Evolutionary conservation across 164 flowering plant genomes (phyloP).

Genomic region (Kingdonia uniflora): DNA sequence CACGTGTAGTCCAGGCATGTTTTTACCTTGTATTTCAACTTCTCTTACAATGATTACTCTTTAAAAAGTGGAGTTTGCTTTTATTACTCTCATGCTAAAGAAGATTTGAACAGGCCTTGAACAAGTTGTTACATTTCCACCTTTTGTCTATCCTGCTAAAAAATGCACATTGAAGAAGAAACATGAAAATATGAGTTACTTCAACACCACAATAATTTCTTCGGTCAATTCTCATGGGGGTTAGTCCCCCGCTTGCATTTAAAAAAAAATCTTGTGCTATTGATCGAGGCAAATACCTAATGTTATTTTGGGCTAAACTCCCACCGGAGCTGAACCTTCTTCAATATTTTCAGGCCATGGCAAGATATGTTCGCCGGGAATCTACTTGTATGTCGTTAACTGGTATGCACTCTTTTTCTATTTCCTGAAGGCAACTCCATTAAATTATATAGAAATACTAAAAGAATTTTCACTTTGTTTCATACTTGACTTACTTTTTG

Average conservation of each 20-base stretch:
- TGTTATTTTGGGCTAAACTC: background rate
- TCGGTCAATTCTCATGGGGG: no score
- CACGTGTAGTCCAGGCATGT: slow-evolving; percentile 59
- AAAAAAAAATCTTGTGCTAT: no score
- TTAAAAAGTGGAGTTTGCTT: background rate
- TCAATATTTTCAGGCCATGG: slow-evolving; percentile 54
- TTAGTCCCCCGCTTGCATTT: no score
- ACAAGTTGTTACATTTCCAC: no score
- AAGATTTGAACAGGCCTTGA: no score
- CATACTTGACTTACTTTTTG: no score
- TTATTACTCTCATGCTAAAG: background rate
- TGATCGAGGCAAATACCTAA: background rate
- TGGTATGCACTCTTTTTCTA: slow-evolving; percentile 28
- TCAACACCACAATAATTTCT: no score
- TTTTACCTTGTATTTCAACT: slow-evolving; percentile 6
- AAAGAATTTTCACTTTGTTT: no score
- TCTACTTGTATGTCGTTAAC: slow-evolving; percentile 61
- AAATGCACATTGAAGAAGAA: no score
- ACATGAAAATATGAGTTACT: no score
- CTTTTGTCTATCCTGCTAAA: no score
- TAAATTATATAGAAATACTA: no score
- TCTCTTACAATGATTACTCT: background rate
- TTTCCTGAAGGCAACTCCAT: background rate
- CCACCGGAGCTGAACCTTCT: background rate
- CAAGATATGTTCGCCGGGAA: slow-evolving; percentile 79